Evolutionary conservation across 1,139 yeast genomes (phyloP), one percentile per base, ranked within the genome.

Genomic region (Geotrichum phurueaensis): DNA sequence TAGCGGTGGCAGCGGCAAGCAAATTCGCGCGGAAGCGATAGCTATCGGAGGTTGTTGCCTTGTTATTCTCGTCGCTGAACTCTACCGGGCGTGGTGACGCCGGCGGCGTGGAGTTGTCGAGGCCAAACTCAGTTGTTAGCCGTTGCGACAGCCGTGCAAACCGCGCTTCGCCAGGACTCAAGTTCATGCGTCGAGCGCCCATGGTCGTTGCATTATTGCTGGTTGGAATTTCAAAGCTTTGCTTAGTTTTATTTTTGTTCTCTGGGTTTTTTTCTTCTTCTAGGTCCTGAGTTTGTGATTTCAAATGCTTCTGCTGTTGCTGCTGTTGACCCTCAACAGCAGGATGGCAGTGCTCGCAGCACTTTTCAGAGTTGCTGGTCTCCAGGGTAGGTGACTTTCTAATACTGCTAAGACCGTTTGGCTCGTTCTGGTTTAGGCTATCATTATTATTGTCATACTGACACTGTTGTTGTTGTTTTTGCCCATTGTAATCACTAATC

Each of bases 101-200:
- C 4, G 45, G 15, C n/a, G 33, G 22, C 15, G 45, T 3, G 12
- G 43, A 15, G 18, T 33, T 51, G 27, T 43, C 29, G 9, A 52
- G 45, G 13, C 54, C 39, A 23, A 31, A 49, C 13, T 58, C 57
- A n/a, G 13, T 49, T 7, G 60, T 53, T 2, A 58, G 49, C 18
- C 60, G 20, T 4, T 51, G 57, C 7, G 57, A 53, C 15, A 53
- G 36, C 23, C 53, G 33, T 6, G 60, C 60, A 39, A 58, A 53
- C 3, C 54, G 52, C 18, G 60, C 54, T 13, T 33, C 56, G 4
- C 60, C 60, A 25, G 60, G 57, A 9, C 57, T 48, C 10, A 58
- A 36, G 2, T 47, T 33, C 13, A 23, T 2, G 31, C 29, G 45
- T 39, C 18, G n/a, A 3, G 45, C 15, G 18, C 45, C 6, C 45